These are phyloP conservation scores for Boletus sensibilis DNA, from an alignment of 768 basidiomycete species.

Conservation along the genomic window DNA sequence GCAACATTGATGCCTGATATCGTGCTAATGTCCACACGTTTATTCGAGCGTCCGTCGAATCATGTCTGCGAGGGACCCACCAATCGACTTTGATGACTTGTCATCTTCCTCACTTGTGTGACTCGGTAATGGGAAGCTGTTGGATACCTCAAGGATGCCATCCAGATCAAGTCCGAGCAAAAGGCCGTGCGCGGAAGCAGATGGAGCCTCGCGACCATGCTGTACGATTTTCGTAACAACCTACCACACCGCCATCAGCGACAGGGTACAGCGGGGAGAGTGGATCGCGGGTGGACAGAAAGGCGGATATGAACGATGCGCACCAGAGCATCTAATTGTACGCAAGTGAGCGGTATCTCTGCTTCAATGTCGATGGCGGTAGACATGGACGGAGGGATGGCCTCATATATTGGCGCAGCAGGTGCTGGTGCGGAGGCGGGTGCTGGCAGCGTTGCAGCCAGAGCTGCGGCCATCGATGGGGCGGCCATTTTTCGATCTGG, in stretches of 20 bases:
- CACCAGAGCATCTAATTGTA: constrained; percentile 88
- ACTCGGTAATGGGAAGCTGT: constrained; percentile 82
- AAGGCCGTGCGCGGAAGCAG: constrained; percentile 77
- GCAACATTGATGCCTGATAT: constrained; percentile 82
- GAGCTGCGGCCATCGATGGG: constrained; percentile 88
- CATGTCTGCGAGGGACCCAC: constrained; percentile 41
- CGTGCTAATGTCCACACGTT: constrained; percentile 48
- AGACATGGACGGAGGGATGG: constrained; percentile 89
- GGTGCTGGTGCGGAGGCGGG: constrained; percentile 60
- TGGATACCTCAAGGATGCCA: constrained; percentile 86
- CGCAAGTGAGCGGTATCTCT: constrained; percentile 72
- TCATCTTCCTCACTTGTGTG: constrained; percentile 76
- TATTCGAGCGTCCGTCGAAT: neutral
- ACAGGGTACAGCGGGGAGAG: neutral
- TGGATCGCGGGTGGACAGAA: constrained; percentile 1
- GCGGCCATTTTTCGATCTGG: constrained; percentile 48
- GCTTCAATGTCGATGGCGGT: constrained; percentile 93
- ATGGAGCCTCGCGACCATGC: constrained; percentile 77
- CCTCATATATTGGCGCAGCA: constrained; percentile 71
- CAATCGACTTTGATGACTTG: constrained; percentile 72
- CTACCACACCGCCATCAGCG: constrained; percentile 41
- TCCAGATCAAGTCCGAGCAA: constrained; percentile 91
- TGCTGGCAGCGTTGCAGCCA: constrained; percentile 77
- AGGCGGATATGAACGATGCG: constrained; percentile 29
- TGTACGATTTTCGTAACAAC: constrained; percentile 93